Evolutionary conservation across 2,329 filamentous ascomycete species (phyloP).

Genomic region (Pseudogymnoascus sp.): DNA sequence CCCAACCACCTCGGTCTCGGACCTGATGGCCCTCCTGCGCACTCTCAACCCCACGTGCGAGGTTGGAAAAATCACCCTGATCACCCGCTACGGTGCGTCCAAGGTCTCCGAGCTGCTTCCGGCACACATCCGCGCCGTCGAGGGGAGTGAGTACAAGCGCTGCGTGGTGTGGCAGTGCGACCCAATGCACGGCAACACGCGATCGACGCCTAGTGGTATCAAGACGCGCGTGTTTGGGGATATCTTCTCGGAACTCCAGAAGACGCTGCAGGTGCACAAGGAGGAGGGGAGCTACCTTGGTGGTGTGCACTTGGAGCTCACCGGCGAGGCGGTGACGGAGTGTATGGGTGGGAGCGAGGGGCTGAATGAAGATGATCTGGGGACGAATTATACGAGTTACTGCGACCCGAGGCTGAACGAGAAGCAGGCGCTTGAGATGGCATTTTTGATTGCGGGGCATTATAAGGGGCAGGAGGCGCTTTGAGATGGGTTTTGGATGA

Average conservation of each 20-base stretch:
- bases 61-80: slow-evolving; percentile 87
- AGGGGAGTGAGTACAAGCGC: slow-evolving; percentile 58
- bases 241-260: slow-evolving; percentile 78
- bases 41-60: slow-evolving; percentile 76
- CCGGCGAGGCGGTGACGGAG: slow-evolving; percentile 92
- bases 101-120: slow-evolving; percentile 71
- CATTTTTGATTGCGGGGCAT: slow-evolving; percentile 84
- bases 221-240: slow-evolving; percentile 90
- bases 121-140: slow-evolving; percentile 79
- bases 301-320: slow-evolving; percentile 90
- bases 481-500: background rate
- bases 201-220: slow-evolving; percentile 62
- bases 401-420: slow-evolving; percentile 94
- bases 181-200: slow-evolving; percentile 88
- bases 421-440: slow-evolving; percentile 92
- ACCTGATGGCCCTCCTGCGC: slow-evolving; percentile 71
- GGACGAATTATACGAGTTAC: slow-evolving; percentile 87
- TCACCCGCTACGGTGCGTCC: slow-evolving; percentile 82
- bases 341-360: slow-evolving; percentile 86
- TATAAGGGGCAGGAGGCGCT: slow-evolving; percentile 42
- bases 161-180: slow-evolving; percentile 94
- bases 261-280: slow-evolving; percentile 77
- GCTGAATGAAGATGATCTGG: slow-evolving; percentile 77
- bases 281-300: slow-evolving; percentile 78
- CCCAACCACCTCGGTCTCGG: slow-evolving; percentile 66